Conservation (phyloP, 257 asterid species). For the Solanum ossicruentum region DNA sequence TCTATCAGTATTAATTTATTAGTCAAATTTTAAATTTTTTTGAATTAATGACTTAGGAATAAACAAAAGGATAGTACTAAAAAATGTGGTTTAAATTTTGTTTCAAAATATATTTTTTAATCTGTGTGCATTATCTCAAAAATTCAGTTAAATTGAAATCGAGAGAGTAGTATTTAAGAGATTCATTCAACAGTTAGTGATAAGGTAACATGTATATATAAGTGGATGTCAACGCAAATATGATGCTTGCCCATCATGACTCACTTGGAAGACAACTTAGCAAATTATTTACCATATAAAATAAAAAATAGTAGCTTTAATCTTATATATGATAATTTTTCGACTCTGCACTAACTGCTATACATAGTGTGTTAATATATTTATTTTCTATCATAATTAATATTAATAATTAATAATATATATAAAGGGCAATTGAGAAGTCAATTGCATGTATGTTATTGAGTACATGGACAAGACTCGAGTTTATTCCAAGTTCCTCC, state of each 20-base stretch:
- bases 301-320: too few species aligned
- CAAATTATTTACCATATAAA: too few species aligned
- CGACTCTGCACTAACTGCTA: background rate
- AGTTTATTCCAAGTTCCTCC: background rate
- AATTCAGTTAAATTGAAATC: too few species aligned
- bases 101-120: too few species aligned
- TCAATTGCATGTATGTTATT: background rate
- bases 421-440: too few species aligned
- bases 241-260: background rate
- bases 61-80: too few species aligned
- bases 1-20: too few species aligned
- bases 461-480: background rate
- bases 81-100: too few species aligned
- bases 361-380: background rate
- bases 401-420: too few species aligned
- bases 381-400: too few species aligned
- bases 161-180: background rate
- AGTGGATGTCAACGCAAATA: background rate
- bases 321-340: background rate
- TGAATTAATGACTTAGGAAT: too few species aligned
- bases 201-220: background rate
- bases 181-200: background rate
- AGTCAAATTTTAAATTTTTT: too few species aligned
- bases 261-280: background rate
- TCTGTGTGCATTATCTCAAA: accelerated